Conservation (phyloP, 1,139 yeast species). For the Taiozyma sp. region DNA sequence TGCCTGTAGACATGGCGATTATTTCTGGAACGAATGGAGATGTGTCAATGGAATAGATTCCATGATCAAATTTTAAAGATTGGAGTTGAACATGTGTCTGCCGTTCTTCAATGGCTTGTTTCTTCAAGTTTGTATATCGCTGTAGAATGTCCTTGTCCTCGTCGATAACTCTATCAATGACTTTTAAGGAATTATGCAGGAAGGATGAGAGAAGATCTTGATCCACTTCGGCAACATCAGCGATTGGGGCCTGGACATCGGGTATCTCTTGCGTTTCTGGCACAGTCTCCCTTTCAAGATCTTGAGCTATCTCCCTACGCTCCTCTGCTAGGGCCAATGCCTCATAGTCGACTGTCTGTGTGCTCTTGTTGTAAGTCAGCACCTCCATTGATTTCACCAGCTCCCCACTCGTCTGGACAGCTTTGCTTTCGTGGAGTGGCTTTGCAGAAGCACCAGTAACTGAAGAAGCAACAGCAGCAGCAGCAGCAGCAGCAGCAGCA, state of each 20-base stretch:
- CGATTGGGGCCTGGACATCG: background rate
- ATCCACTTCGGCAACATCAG: slow-evolving; percentile 8
- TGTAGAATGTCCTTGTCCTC: slow-evolving; percentile 32
- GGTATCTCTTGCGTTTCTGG: background rate
- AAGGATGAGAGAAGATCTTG: slow-evolving; percentile 23
- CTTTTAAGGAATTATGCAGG: slow-evolving; percentile 34
- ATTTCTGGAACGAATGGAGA: slow-evolving; percentile 18
- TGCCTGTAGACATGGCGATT: slow-evolving; percentile 34
- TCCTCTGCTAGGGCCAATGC: slow-evolving; percentile 3
- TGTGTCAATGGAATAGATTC: slow-evolving; percentile 16
- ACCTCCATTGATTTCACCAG: slow-evolving; percentile 1
- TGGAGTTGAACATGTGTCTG: slow-evolving; percentile 10
- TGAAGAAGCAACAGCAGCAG: no score
- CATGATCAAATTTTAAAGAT: slow-evolving; percentile 7
- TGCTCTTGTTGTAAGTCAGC: slow-evolving; percentile 16
- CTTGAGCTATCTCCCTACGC: background rate
- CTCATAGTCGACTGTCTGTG: slow-evolving; percentile 15
- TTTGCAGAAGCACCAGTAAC: background rate
- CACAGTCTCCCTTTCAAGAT: background rate
- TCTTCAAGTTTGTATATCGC: slow-evolving; percentile 24
- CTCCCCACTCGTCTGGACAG: slow-evolving; percentile 14
- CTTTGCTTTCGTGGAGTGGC: slow-evolving; percentile 1
- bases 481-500: background rate
- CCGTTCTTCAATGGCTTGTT: slow-evolving; percentile 10
- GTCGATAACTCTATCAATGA: slow-evolving; percentile 35